phyloP scores from a whole-genome alignment of 306 rosid species.

The Clitoria ternatea region DNA sequence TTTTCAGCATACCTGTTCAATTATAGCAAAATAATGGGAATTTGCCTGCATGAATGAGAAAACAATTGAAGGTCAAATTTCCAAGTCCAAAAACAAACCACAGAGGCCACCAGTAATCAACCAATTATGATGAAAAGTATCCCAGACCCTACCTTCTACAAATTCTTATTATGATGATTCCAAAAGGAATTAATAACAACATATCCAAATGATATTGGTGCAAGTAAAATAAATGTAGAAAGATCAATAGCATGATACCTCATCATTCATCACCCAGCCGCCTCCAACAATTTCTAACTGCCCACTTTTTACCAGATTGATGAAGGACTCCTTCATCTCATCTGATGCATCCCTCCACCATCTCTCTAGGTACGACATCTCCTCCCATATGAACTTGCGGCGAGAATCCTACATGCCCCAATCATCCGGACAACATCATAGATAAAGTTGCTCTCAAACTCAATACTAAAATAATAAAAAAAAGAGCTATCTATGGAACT shows the following conservation, averaged over 20 bases:
- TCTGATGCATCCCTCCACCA: conserved; percentile 97
- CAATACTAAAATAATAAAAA: neutral
- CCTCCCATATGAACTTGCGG: conserved; percentile 99
- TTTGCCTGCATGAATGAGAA: conserved; percentile 78
- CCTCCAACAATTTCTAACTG: conserved; percentile 99
- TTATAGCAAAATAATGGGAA: conserved; percentile 86
- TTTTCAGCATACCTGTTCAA: conserved; percentile 80
- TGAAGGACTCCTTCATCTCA: conserved; percentile 56
- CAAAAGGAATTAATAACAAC: neutral
- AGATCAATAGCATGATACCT: conserved; percentile 51
- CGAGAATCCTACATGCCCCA: conserved; percentile 60
- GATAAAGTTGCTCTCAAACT: neutral
- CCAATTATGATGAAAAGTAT: neutral
- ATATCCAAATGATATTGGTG: neutral
- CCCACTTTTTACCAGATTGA: conserved; percentile 67
- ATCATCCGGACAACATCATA: conserved; percentile 10
- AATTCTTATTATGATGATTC: neutral
- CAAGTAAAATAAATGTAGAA: neutral
- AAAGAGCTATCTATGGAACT: neutral
- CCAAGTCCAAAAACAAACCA: too few species aligned
- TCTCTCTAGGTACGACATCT: conserved; percentile 96
- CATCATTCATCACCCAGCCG: conserved; percentile 99
- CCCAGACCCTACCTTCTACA: neutral
- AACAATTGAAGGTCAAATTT: conserved; percentile 25
- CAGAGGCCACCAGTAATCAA: neutral